These are phyloP conservation scores for Amborella trichopoda DNA, from an alignment of 164 flowering plant genomes.

Conservation along the genomic window DNA sequence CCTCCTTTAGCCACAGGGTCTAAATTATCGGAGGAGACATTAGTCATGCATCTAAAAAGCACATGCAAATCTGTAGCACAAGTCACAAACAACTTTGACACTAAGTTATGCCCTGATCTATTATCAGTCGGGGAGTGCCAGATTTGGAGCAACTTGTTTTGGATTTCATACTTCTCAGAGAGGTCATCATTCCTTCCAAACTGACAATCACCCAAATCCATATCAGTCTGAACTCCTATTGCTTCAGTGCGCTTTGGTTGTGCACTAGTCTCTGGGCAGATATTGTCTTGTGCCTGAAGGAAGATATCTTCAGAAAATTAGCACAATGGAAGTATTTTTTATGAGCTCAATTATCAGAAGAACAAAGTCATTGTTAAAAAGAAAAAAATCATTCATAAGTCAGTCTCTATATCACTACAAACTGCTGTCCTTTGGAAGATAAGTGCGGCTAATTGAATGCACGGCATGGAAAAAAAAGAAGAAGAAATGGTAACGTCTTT, in stretches of 20 bases:
- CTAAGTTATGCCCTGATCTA: conserved; percentile 26
- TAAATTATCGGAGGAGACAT: conserved; percentile 13
- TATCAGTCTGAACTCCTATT: conserved; percentile 69
- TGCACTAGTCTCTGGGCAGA: conserved; percentile 9
- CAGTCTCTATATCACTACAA: no score
- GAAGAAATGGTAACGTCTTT: no score
- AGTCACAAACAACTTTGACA: conserved; percentile 42
- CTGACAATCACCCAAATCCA: conserved; percentile 10
- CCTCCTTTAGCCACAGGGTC: conserved; percentile 17
- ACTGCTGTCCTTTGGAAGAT: no score
- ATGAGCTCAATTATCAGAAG: no score
- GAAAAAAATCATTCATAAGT: no score
- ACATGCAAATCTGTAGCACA: conserved; percentile 51
- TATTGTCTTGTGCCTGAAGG: conserved; percentile 3
- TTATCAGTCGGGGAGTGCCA: conserved; percentile 33
- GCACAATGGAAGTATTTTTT: no score
- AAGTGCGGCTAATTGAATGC: no score
- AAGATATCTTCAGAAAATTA: no score
- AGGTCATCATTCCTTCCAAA: conserved; percentile 7
- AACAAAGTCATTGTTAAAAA: no score
- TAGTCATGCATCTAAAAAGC: conserved; percentile 41
- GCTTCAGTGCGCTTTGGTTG: conserved; percentile 17
- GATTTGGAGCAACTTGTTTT: conserved; percentile 34
- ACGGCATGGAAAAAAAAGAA: no score
- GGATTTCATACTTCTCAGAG: conserved; percentile 12